Conservation (phyloP, 768 basidiomycete species). For the Leucosporidium yakuticum region DNA sequence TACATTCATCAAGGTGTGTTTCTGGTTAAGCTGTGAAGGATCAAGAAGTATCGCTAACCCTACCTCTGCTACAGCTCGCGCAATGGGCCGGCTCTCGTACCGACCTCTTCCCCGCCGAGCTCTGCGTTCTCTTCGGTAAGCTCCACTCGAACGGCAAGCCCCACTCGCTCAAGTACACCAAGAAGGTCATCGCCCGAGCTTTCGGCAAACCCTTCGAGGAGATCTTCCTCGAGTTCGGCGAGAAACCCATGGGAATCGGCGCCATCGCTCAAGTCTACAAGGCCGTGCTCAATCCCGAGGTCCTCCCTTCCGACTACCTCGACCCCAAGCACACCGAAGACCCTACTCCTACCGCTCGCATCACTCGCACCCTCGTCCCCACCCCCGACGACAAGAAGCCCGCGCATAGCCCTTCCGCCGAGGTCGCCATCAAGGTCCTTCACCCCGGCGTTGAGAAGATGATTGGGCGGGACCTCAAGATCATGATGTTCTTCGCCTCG, state of each 20-base stretch:
- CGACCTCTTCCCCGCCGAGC: slow-evolving; percentile 79
- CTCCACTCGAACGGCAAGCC: slow-evolving; percentile 82
- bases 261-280: slow-evolving; percentile 98
- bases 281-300: slow-evolving; percentile 72
- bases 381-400: slow-evolving; percentile 43
- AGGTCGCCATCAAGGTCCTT: slow-evolving; percentile 91
- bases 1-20: slow-evolving; percentile 81
- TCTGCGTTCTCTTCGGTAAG: slow-evolving; percentile 76
- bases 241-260: slow-evolving; percentile 86
- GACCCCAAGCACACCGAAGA: slow-evolving; percentile 54
- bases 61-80: slow-evolving; percentile 57
- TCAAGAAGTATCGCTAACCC: not conserved
- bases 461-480: slow-evolving; percentile 82
- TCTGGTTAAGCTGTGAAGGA: not conserved
- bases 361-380: slow-evolving; percentile 23
- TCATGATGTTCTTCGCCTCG: slow-evolving; percentile 88
- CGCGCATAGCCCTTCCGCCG: slow-evolving; percentile 71
- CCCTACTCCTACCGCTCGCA: slow-evolving; percentile 17
- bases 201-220: slow-evolving; percentile 78
- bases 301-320: slow-evolving; percentile 78
- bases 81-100: slow-evolving; percentile 98
- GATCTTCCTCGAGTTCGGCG: slow-evolving; percentile 84
- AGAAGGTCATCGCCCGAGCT: slow-evolving; percentile 68
- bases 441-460: slow-evolving; percentile 78
- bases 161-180: slow-evolving; percentile 75